Evolutionary conservation across 805 yeast species (phyloP), one percentile per base, ranked within the genome.

Genomic region (Suhomyces sp.): DNA sequence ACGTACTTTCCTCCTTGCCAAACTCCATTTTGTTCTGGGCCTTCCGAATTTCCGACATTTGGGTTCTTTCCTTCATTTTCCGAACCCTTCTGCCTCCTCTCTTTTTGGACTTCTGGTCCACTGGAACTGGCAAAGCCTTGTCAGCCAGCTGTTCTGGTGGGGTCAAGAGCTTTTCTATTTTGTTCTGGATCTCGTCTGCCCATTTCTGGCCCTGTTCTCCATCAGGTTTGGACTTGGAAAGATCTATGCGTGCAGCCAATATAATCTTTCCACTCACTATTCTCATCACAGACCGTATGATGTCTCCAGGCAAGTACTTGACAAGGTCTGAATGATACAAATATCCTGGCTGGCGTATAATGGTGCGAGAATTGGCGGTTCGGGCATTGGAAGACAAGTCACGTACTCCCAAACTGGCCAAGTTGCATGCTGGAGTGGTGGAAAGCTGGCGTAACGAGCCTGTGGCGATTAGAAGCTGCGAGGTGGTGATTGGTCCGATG

Each of bases 21-120:
- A 93, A 92, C 42, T 79, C 87, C 82, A 92, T 79, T 62, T 88
- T 82, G 65, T 93, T 91, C 62, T 90, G 96, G 2, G 96, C 87
- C 58, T 84, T 86, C 35, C 91, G 84, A 44, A 88, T 66, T 51
- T 91, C 96, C 0, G 96, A 86, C 78, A 88, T 79, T 61, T 85
- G 86, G 69, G 87, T 85, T 63, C 88, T 84, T 64, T 90, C 88
- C 67, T 89, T 90, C 73, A 83, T 80, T 68, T 90, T 91, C 48
- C 96, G 77, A 59, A 87, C 79, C 52, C 93, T 73, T 57, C 84
- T 75, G 0, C 99, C 99, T 1, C 96, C 97, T 60, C 99, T 77
- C 60, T 86, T 88, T 69, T 90, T 89, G 4, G 93, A 84, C 47
- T 85, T 82, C 51, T 78, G 79, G 51, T 91, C 97, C 15, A 82